These are phyloP conservation scores for Chenopodium suecicum DNA, from an alignment of 148 eudicot species.

Conservation along the genomic window DNA sequence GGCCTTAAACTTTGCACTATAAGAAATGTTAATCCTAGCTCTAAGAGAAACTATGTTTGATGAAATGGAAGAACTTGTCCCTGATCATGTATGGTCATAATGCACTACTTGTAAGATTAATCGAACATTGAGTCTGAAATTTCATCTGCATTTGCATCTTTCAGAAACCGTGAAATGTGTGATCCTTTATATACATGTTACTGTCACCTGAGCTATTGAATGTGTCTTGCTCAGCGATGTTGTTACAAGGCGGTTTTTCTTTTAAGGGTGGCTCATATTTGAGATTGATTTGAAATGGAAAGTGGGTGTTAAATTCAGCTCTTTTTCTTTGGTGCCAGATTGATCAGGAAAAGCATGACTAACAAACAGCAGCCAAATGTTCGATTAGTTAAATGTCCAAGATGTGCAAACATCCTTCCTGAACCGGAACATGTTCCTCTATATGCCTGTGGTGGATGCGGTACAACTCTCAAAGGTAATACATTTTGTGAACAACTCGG, in stretches of 20 bases:
- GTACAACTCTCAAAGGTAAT: constrained; percentile 68
- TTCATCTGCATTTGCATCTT: neutral
- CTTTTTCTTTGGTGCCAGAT: constrained; percentile 19
- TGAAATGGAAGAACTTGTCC: neutral
- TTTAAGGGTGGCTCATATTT: too few relatives aligned
- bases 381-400: constrained; percentile 79
- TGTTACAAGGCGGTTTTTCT: neutral
- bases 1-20: neutral
- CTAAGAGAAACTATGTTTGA: neutral
- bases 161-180: neutral
- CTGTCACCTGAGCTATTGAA: too few relatives aligned
- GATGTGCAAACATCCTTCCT: constrained; percentile 55
- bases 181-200: too few relatives aligned
- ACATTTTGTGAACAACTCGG: neutral
- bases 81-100: neutral
- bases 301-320: constrained; percentile 9
- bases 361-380: constrained; percentile 30
- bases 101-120: neutral
- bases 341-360: constrained; percentile 35
- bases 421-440: constrained; percentile 61
- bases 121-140: neutral
- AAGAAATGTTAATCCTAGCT: neutral
- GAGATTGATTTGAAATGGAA: neutral
- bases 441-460: constrained; percentile 82
- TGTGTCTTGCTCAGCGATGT: neutral